Evolutionary conservation across 495 filamentous ascomycete species (phyloP), one percentile per base, ranked within the genome.

Genomic region (Podospora didyma): DNA sequence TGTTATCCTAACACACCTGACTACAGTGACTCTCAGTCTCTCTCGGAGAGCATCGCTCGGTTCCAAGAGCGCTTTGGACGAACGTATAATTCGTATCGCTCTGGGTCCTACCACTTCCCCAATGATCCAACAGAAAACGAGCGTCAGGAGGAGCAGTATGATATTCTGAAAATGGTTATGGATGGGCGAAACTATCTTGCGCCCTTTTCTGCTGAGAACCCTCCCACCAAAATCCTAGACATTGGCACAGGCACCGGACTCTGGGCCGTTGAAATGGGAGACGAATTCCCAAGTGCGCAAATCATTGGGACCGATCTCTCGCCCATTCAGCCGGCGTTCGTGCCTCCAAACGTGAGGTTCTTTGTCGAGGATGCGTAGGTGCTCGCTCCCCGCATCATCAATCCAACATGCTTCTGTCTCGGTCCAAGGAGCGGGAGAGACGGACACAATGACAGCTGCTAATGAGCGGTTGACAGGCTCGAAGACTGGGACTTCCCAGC

Each of bases 171-270:
- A 47, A 49, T 81, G 49, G 58, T 81, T 47, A 79, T 82, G 59
- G 67, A 75, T 11, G 76, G 69, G 16, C 73, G 73, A 31, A 66
- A 84, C 19, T 83, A 82, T 66, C 76, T 86, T 59, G 79, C 86
- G 0, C 87, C 87, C 2, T 74, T 67, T 31, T 59, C 65, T 4
- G 37, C 44, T 7, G 35, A 84, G 0, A 51, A 63, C n/a, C 66
- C 81, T 10, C 83, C 85, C 1, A 63, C 73, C 35, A 68, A 71
- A 24, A 81, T 90, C 16, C 75, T 92, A 1, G 88, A 90, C 62
- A 78, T 90, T 16, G 87, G 83, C 7, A 89, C 86, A 9, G 88
- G 88, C 3, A 89, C 74, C 2, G 77, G 77, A 9, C 50, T 44
- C n/a, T 83, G 81, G 79, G 76, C 75, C 53, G 69, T 70, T 42